Evolutionary conservation across 768 basidiomycete species (phyloP), one percentile per base, ranked within the genome.

Genomic region (Lepiota brunneoincarnata): DNA sequence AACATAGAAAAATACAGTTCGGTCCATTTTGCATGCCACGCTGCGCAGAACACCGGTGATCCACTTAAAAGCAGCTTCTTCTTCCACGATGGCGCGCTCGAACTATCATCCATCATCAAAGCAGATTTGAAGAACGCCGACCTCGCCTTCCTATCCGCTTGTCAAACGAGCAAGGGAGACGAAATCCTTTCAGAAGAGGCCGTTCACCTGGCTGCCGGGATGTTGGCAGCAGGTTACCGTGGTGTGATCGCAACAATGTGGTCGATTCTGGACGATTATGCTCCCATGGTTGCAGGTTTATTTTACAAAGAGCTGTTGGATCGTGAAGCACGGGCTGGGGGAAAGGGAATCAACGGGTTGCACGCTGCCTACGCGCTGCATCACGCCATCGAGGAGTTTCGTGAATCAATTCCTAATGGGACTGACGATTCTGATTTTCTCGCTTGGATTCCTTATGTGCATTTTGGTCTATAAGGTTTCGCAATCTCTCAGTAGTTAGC

Each of bases 391-490:
- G 20, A 40, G 23, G 23, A 37, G 2, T 24, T 50, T 5, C 14
- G 36, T n/a, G n/a, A 26, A 24, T 17, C 9, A 11, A 17, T 37
- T 10, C 36, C 37, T 24, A 9, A 10, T 31, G 31, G 31, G 4
- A 39, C 23, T 20, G 12, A 20, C 6, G 26, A 14, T 17, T 12
- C n/a, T 39, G 20, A 39, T 26, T 39, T 12, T n/a, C 15, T 50
- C 17, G 18, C 49, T n/a, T 50, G 49, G 49, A 24, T 50, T 50
- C 49, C 49, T 14, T 50, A 38, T 50, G 49, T 50, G 5, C 49
- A 50, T n/a, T 50, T 50, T 26, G 49, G 49, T 17, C 5, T 49
- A 35, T 49, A 20, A 49, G 47, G 5, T 20, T 20, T 24, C 18
- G 20, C 39, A 21, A n/a, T n/a, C n/a, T n/a, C n/a, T n/a, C n/a